A percentile compares a stretch with the other conserved stretches of the same genome.
phyloP scores from a whole-genome alignment of 2,329 filamentous ascomycete species.

The Colletotrichum viniferum region DNA sequence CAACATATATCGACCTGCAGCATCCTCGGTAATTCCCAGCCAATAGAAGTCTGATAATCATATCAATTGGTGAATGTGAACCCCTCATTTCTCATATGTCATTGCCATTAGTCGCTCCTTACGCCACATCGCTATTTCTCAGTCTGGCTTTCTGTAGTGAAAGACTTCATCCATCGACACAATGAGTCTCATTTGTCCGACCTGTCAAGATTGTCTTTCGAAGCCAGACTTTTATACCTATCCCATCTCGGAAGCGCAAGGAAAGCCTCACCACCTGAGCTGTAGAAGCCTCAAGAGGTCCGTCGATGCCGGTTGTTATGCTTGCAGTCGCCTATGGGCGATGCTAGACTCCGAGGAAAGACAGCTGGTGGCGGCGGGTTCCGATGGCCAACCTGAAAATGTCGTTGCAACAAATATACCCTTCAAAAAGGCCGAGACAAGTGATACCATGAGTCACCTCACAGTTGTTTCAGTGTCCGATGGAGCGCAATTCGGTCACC shows the following conservation, averaged over 20 bases:
- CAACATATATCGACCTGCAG: background rate
- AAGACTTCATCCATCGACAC: background rate
- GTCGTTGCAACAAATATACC: fast-evolving
- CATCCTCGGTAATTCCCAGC: background rate
- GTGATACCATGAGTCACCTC: fast-evolving
- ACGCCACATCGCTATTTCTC: background rate
- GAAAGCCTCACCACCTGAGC: background rate
- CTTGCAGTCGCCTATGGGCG: fast-evolving
- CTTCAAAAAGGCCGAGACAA: fast-evolving
- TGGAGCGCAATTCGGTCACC: background rate
- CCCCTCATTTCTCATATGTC: background rate
- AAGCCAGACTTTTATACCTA: fast-evolving
- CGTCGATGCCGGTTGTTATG: fast-evolving
- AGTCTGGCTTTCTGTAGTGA: background rate
- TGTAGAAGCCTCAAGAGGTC: background rate
- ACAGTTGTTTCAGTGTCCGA: background rate
- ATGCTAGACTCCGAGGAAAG: background rate
- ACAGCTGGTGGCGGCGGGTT: fast-evolving
- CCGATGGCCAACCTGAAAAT: background rate
- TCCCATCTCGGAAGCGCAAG: fast-evolving
- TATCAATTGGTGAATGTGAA: background rate
- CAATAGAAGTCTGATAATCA: background rate
- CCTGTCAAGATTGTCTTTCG: background rate
- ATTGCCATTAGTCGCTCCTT: background rate
- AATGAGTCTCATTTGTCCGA: fast-evolving